phyloP scores from a whole-genome alignment of 768 basidiomycete species.

The Coprinellus micaceus region DNA sequence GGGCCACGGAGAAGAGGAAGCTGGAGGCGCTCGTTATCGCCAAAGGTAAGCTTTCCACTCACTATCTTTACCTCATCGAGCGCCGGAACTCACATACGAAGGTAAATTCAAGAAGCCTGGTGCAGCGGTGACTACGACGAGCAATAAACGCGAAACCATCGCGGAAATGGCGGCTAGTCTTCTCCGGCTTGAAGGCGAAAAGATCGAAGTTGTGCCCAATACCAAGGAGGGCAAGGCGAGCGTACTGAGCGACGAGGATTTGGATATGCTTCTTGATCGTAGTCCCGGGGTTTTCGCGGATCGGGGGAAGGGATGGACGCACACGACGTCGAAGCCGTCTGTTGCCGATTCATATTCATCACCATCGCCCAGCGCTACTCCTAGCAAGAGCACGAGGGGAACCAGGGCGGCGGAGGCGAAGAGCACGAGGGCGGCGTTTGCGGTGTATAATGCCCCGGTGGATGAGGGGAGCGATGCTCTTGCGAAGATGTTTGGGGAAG shows the following conservation, averaged over 20 bases:
- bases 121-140: slow-evolving; percentile 39
- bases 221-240: slow-evolving; percentile 65
- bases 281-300: slow-evolving; percentile 68
- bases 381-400: not conserved
- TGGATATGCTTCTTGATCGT: slow-evolving; percentile 79
- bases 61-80: not conserved
- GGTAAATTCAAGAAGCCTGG: slow-evolving; percentile 84
- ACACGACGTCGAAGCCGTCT: slow-evolving; percentile 19
- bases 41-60: slow-evolving; percentile 50
- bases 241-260: slow-evolving; percentile 78
- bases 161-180: slow-evolving; percentile 79
- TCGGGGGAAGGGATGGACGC: slow-evolving; percentile 73
- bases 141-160: slow-evolving; percentile 63
- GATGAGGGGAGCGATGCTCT: slow-evolving; percentile 66
- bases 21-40: slow-evolving; percentile 95
- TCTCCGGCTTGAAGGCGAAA: slow-evolving; percentile 79
- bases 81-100: slow-evolving; percentile 17
- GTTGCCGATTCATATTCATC: not conserved
- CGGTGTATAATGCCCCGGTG: slow-evolving; percentile 67
- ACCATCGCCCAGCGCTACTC: not conserved
- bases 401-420: slow-evolving; percentile 30
- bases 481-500: slow-evolving; percentile 63
- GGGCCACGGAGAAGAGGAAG: slow-evolving; percentile 82
- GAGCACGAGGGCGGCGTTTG: slow-evolving; percentile 50
- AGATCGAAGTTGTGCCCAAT: slow-evolving; percentile 80